Conservation (phyloP, 1,139 yeast genomes). For the Arxiozyma slooffiae region DNA sequence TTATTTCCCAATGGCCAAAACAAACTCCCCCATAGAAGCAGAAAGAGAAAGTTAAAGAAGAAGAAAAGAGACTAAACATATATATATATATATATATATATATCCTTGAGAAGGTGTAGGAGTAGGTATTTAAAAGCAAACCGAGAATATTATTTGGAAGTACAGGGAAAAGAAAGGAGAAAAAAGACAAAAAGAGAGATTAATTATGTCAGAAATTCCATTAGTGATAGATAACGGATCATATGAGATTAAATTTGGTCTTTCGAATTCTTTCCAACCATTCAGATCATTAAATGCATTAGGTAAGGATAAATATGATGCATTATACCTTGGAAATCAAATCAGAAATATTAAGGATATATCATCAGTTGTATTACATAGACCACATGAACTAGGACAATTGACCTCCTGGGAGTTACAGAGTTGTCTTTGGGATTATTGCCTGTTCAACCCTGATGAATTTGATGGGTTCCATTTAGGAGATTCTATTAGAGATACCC, state of each 20-base stretch:
- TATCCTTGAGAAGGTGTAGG: not conserved
- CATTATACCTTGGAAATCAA: constrained; percentile 65
- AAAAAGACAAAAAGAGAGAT: not conserved
- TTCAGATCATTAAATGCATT: constrained; percentile 57
- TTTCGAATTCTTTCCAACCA: constrained; percentile 34
- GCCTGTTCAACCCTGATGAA: constrained; percentile 38
- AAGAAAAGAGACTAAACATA: too few species aligned
- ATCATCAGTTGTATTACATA: constrained; percentile 60
- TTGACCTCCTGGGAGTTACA: constrained; percentile 87
- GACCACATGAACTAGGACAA: constrained; percentile 87
- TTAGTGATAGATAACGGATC: constrained; percentile 76
- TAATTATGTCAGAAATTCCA: constrained; percentile 8
- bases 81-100: too few species aligned
- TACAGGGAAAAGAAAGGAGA: not conserved
- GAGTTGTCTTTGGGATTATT: constrained; percentile 87
- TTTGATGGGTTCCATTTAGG: constrained; percentile 23
- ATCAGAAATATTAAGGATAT: constrained; percentile 56
- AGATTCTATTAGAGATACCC: constrained; percentile 31
- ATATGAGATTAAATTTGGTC: constrained; percentile 71
- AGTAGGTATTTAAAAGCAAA: too few species aligned
- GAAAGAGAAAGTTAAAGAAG: not conserved
- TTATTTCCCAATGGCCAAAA: not conserved
- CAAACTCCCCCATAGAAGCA: not conserved
- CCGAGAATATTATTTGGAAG: too few species aligned
- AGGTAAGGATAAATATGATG: constrained; percentile 66